phyloP scores from a whole-genome alignment of 2,329 filamentous ascomycete genomes.

The Harringtonia aguacate region DNA sequence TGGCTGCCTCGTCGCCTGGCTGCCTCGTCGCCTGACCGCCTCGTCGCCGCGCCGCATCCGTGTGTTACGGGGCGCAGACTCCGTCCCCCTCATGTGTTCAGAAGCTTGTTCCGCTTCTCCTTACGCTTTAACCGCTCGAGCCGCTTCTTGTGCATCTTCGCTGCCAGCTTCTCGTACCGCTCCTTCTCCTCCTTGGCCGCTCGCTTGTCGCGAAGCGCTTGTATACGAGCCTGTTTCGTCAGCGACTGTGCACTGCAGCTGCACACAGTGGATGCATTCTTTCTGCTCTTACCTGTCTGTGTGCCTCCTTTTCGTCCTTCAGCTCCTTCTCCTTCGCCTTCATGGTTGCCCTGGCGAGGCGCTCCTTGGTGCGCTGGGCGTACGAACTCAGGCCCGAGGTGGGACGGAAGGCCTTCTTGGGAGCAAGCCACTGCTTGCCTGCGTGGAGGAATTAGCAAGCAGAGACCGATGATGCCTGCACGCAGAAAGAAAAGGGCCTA shows the following conservation, averaged over 20 bases:
- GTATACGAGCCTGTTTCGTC: conserved; percentile 53
- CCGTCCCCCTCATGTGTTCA: conserved; percentile 45
- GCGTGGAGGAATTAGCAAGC: background rate
- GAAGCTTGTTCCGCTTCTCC: conserved; percentile 89
- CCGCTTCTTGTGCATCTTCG: conserved; percentile 95
- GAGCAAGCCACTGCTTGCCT: conserved; percentile 93
- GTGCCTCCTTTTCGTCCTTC: conserved; percentile 91
- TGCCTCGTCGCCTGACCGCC: too few species aligned
- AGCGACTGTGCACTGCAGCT: conserved; percentile 2
- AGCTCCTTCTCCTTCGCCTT: conserved; percentile 94
- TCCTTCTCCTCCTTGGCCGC: conserved; percentile 88
- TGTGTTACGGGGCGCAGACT: background rate
- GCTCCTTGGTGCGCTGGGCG: conserved; percentile 61
- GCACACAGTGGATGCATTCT: too few species aligned
- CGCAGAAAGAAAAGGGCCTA: conserved; percentile 26
- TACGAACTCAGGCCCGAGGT: conserved; percentile 68
- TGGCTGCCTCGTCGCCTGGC: too few species aligned
- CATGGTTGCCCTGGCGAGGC: conserved; percentile 59
- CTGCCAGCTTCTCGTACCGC: conserved; percentile 84
- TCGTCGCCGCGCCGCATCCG: too few species aligned
- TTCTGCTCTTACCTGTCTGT: conserved; percentile 54
- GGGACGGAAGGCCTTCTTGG: conserved; percentile 78
- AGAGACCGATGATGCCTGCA: background rate
- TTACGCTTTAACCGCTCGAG: conserved; percentile 87
- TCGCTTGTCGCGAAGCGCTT: conserved; percentile 74